Evolutionary conservation across 164 flowering plant species (phyloP).

Genomic region (Pachysandra terminalis): DNA sequence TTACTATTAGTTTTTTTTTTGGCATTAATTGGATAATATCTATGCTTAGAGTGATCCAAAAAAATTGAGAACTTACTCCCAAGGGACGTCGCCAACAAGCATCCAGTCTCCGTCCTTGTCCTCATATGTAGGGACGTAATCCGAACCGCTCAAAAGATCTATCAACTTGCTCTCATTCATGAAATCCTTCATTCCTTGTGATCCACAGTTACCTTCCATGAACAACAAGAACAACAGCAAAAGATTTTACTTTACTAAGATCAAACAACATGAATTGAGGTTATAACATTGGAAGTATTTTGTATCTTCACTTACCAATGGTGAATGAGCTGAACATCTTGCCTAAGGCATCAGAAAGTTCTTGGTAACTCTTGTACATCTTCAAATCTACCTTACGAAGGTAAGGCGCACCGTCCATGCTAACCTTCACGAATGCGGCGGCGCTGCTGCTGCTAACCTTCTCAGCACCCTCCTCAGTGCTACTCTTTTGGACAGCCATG

Average conservation of each 20-base stretch:
- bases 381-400: slow-evolving; percentile 72
- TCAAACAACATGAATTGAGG: not conserved
- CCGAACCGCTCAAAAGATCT: slow-evolving; percentile 69
- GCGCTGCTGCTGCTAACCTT: slow-evolving; percentile 16
- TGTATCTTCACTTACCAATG: slow-evolving; percentile 35
- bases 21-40: too few species aligned
- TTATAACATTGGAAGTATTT: too few species aligned
- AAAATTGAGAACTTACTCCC: slow-evolving; percentile 57
- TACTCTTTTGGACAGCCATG: slow-evolving; percentile 36
- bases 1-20: too few species aligned
- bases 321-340: slow-evolving; percentile 74
- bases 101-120: slow-evolving; percentile 95
- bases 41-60: not conserved
- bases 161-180: slow-evolving; percentile 79
- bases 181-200: slow-evolving; percentile 83
- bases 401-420: slow-evolving; percentile 79
- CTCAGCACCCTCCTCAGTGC: slow-evolving; percentile 22
- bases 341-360: slow-evolving; percentile 57
- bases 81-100: slow-evolving; percentile 90
- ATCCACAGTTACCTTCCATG: slow-evolving; percentile 49
- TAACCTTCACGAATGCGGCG: slow-evolving; percentile 61
- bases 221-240: slow-evolving; percentile 4
- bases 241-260: not conserved
- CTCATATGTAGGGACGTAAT: slow-evolving; percentile 77
- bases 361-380: slow-evolving; percentile 58